These are phyloP conservation scores for Paxillus ammoniavirescens DNA, from an alignment of 768 basidiomycete genomes.

Conservation along the genomic window DNA sequence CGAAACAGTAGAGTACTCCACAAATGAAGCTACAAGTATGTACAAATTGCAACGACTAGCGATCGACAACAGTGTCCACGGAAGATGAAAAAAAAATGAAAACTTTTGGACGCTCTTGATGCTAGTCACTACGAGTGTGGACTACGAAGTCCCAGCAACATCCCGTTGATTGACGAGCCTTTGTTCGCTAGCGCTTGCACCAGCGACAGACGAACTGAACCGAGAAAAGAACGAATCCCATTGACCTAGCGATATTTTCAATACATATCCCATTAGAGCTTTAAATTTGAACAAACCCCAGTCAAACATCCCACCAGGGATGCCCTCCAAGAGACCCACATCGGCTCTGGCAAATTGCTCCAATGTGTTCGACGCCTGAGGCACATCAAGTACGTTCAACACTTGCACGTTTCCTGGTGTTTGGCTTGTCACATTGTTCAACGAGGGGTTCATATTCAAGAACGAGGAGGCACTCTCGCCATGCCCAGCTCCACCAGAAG, in stretches of 20 bases:
- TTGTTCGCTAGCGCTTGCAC: slow-evolving; percentile 4
- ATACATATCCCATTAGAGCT: not conserved
- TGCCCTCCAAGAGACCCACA: slow-evolving; percentile 69
- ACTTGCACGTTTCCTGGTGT: slow-evolving; percentile 62
- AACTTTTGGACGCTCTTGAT: not conserved
- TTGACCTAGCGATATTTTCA: slow-evolving; percentile 49
- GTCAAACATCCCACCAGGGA: slow-evolving; percentile 85
- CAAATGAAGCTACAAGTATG: slow-evolving; percentile 5
- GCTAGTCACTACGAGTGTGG: not conserved
- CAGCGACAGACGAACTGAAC: slow-evolving; percentile 33
- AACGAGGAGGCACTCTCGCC: slow-evolving; percentile 28
- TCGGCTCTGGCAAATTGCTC: slow-evolving; percentile 68
- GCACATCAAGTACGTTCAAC: slow-evolving; percentile 70
- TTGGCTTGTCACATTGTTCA: slow-evolving; percentile 48
- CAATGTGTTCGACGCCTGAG: slow-evolving; percentile 51
- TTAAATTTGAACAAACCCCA: slow-evolving; percentile 58
- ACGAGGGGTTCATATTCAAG: slow-evolving; percentile 72
- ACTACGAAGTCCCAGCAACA: not conserved
- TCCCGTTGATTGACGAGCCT: not conserved
- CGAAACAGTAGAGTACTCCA: not conserved
- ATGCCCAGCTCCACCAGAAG: slow-evolving; percentile 27
- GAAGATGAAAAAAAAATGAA: not conserved
- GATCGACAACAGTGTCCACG: not conserved
- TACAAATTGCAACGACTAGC: slow-evolving; percentile 13
- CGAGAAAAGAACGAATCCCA: slow-evolving; percentile 83